Conservation (phyloP, 371 early-diverging fungal species). For the Amoeboaphelidium occidentale region DNA sequence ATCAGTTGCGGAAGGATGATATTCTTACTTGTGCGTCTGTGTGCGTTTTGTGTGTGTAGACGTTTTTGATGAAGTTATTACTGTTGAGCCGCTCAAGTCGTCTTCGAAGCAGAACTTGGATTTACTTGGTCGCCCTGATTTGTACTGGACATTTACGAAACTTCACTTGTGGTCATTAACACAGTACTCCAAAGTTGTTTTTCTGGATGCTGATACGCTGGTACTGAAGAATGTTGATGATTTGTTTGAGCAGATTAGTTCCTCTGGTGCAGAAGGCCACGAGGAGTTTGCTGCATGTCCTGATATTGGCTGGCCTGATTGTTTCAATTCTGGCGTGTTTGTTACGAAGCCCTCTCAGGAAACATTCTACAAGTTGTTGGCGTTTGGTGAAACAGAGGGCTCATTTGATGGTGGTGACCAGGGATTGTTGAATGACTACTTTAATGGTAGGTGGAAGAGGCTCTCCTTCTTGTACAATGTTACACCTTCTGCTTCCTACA, state of each 20-base stretch:
- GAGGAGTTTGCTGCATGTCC: constrained; percentile 44
- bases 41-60: not conserved
- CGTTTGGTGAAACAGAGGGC: constrained; percentile 24
- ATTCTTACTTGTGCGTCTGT: not conserved
- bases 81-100: constrained; percentile 28
- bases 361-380: constrained; percentile 23
- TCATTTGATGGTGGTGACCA: constrained; percentile 38
- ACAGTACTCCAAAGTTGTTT: constrained; percentile 39
- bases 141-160: constrained; percentile 68
- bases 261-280: constrained; percentile 7
- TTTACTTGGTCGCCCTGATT: constrained; percentile 63
- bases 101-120: constrained; percentile 25
- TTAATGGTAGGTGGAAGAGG: constrained; percentile 8
- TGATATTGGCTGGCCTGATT: constrained; percentile 38
- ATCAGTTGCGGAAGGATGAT: not conserved
- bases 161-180: constrained; percentile 47
- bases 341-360: constrained; percentile 33
- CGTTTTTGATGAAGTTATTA: constrained; percentile 35
- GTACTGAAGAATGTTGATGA: constrained; percentile 52
- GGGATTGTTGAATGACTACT: constrained; percentile 1
- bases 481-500: constrained; percentile 64
- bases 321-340: constrained; percentile 90
- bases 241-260: constrained; percentile 28
- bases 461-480: constrained; percentile 78
- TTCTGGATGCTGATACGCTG: constrained; percentile 70